These are phyloP conservation scores for Fusarium sp. DNA, from an alignment of 2,329 filamentous ascomycete genomes.

Conservation along the genomic window DNA sequence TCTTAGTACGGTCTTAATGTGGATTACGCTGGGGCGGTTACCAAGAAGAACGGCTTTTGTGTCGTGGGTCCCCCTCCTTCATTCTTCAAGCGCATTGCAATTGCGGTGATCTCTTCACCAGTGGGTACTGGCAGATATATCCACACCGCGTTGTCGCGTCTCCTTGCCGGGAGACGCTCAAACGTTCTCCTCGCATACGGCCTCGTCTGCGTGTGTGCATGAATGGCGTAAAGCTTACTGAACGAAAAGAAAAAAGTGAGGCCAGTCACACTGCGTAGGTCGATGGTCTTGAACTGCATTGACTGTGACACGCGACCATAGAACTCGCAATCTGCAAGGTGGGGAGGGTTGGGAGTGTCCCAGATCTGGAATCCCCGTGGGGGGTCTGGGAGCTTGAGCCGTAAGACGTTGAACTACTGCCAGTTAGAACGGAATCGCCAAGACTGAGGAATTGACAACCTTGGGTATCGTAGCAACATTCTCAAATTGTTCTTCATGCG, in stretches of 20 bases:
- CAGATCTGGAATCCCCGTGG: slow-evolving; percentile 18
- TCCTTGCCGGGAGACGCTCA: not conserved
- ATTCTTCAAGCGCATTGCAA: slow-evolving; percentile 9
- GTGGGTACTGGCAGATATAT: slow-evolving; percentile 14
- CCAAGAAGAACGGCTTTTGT: slow-evolving; percentile 24
- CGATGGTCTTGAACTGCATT: slow-evolving; percentile 20
- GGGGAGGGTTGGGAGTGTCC: slow-evolving; percentile 24
- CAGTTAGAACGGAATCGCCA: not conserved
- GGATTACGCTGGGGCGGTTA: fast-evolving
- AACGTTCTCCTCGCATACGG: slow-evolving; percentile 7
- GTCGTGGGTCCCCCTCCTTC: slow-evolving; percentile 6
- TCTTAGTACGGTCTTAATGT: not conserved
- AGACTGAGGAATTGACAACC: not conserved
- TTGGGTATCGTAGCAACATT: not conserved
- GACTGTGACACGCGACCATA: slow-evolving; percentile 18
- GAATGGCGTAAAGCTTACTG: slow-evolving; percentile 29
- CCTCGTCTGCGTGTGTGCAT: slow-evolving; percentile 3
- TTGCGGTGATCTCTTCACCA: slow-evolving; percentile 13
- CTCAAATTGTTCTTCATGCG: not conserved
- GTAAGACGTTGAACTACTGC: slow-evolving; percentile 10
- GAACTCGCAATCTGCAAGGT: slow-evolving; percentile 11
- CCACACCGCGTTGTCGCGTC: not conserved
- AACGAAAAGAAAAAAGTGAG: slow-evolving; percentile 31
- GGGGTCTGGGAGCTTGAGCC: slow-evolving; percentile 1
- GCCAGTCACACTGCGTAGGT: slow-evolving; percentile 17